These are phyloP conservation scores for Cladosporium phlei DNA, from an alignment of 2,329 filamentous ascomycete species.

Conservation along the genomic window DNA sequence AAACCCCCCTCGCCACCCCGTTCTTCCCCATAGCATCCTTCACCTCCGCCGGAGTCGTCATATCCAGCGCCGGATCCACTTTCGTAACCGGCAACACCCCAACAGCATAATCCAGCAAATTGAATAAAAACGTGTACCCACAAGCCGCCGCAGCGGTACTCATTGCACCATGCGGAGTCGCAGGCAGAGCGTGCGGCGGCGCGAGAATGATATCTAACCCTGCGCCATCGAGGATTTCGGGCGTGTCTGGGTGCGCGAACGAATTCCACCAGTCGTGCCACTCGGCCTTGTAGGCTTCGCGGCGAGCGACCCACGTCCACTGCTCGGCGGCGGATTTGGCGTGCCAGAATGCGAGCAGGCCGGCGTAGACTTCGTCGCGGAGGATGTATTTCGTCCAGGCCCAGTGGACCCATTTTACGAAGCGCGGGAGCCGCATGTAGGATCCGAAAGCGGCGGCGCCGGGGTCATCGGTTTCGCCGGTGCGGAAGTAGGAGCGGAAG, in stretches of 20 bases:
- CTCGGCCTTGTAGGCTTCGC: slow-evolving; percentile 69
- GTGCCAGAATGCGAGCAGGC: slow-evolving; percentile 67
- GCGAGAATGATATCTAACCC: slow-evolving; percentile 71
- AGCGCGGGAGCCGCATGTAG: slow-evolving; percentile 67
- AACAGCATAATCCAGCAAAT: slow-evolving; percentile 79
- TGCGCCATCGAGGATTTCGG: slow-evolving; percentile 21
- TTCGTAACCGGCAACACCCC: slow-evolving; percentile 82
- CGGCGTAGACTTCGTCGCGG: slow-evolving; percentile 72
- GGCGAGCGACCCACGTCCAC: slow-evolving; percentile 72
- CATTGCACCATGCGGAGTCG: slow-evolving; percentile 83
- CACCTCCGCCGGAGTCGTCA: slow-evolving; percentile 58
- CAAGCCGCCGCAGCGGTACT: slow-evolving; percentile 77
- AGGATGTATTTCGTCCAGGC: slow-evolving; percentile 83
- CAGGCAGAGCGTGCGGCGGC: slow-evolving; percentile 85
- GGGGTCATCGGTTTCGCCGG: slow-evolving; percentile 72
- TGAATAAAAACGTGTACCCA: slow-evolving; percentile 91
- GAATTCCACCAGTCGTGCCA: slow-evolving; percentile 86
- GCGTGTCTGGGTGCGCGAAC: slow-evolving; percentile 35
- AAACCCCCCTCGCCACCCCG: slow-evolving; percentile 74
- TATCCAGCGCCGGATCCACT: slow-evolving; percentile 66
- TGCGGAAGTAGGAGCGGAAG: slow-evolving; percentile 70
- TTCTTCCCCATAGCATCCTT: slow-evolving; percentile 58
- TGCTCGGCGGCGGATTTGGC: slow-evolving; percentile 71
- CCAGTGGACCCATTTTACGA: slow-evolving; percentile 80
- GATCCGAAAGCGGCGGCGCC: slow-evolving; percentile 71